Percentiles rank a stretch among this genome's conserved stretches.
These are phyloP conservation scores for Allantophomopsis lycopodina DNA, from an alignment of 2,329 filamentous ascomycete genomes.

Conservation along the genomic window DNA sequence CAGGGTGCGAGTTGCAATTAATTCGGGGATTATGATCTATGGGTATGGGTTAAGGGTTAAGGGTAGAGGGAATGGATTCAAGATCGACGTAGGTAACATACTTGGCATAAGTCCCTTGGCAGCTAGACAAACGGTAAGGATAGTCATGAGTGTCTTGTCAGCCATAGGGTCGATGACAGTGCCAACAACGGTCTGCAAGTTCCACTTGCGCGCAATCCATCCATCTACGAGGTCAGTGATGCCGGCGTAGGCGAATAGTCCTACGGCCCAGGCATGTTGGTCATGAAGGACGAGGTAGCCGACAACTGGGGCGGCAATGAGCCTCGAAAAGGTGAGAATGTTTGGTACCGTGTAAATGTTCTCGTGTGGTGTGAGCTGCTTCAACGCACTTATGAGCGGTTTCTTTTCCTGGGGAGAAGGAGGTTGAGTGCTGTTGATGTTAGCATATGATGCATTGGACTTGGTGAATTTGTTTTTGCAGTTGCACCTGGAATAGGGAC, in stretches of 20 bases:
- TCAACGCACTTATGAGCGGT: slow-evolving; percentile 13
- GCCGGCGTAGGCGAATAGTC: slow-evolving; percentile 83
- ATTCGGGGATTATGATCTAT: too few species aligned
- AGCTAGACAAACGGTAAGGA: slow-evolving; percentile 74
- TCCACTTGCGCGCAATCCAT: slow-evolving; percentile 81
- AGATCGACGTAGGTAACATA: slow-evolving; percentile 25
- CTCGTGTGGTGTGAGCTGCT: slow-evolving; percentile 42
- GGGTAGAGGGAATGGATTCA: too few species aligned
- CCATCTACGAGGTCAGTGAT: slow-evolving; percentile 88
- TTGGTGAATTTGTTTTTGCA: too few species aligned
- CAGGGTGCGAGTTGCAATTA: too few species aligned
- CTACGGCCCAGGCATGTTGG: slow-evolving; percentile 63
- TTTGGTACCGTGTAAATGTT: slow-evolving; percentile 98
- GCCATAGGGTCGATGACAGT: slow-evolving; percentile 95
- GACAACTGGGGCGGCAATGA: slow-evolving; percentile 69
- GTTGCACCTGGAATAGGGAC: too few species aligned
- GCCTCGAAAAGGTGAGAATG: slow-evolving; percentile 74
- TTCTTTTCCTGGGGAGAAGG: slow-evolving; percentile 5
- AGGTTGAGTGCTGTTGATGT: too few species aligned
- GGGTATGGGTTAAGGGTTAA: too few species aligned
- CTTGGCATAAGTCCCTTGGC: slow-evolving; percentile 70
- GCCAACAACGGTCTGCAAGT: slow-evolving; percentile 84
- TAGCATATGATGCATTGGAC: too few species aligned
- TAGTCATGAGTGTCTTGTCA: slow-evolving; percentile 92
- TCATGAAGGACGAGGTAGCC: slow-evolving; percentile 84